phyloP scores from a whole-genome alignment of 441 rosid species.

The Adansonia madagascariensis region DNA sequence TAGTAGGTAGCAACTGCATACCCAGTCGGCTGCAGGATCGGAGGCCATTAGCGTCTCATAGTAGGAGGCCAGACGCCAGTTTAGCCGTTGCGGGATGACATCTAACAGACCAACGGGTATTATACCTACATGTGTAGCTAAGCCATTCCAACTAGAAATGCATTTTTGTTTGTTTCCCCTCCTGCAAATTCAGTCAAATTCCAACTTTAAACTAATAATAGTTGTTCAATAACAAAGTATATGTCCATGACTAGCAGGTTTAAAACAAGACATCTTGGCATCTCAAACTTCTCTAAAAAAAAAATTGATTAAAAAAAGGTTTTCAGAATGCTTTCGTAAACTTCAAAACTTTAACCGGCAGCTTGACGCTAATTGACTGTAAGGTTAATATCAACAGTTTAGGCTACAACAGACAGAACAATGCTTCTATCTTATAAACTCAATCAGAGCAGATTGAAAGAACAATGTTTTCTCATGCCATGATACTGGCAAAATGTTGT shows the following conservation, averaged over 20 bases:
- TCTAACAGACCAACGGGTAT: conserved; percentile 83
- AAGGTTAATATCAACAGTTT: not conserved
- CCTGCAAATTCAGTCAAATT: conserved; percentile 47
- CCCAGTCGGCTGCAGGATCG: conserved; percentile 95
- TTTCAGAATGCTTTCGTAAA: not conserved
- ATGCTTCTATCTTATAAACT: not conserved
- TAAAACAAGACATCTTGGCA: not conserved
- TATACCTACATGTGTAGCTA: conserved; percentile 79
- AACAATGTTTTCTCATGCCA: conserved; percentile 7
- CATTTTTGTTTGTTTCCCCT: conserved; percentile 74
- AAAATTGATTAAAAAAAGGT: too few species aligned
- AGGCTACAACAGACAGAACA: conserved; percentile 1
- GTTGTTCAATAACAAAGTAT: not conserved
- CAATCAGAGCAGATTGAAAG: not conserved
- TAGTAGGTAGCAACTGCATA: conserved; percentile 25
- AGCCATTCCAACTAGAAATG: conserved; percentile 94
- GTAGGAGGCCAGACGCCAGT: conserved; percentile 91
- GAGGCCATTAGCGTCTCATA: conserved; percentile 86
- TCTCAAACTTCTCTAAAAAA: not conserved
- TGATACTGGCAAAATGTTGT: not conserved
- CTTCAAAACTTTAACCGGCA: not conserved
- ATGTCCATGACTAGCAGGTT: not conserved
- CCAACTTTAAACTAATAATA: not conserved
- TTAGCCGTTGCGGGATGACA: conserved; percentile 72
- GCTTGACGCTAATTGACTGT: not conserved